phyloP scores from a whole-genome alignment of 2,329 filamentous ascomycete species.

The Colletotrichum agaves region DNA sequence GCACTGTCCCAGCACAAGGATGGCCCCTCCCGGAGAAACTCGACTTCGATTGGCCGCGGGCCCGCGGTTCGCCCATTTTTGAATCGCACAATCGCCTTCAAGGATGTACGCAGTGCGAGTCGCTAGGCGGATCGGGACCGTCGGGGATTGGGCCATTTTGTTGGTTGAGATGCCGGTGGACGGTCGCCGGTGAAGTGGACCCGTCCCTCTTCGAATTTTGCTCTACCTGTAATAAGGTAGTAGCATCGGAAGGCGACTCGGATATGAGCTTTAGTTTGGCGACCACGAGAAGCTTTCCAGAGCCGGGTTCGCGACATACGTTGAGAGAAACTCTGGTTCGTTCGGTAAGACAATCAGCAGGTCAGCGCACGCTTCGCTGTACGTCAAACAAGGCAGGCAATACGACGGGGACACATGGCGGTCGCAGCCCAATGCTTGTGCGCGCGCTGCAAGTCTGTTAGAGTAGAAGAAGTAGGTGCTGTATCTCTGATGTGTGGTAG shows the following conservation, averaged over 20 bases:
- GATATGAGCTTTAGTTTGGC: background rate
- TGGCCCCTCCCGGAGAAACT: constrained; percentile 21
- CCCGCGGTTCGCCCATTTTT: constrained; percentile 24
- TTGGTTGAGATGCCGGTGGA: constrained; percentile 17
- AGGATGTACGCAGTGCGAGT: constrained; percentile 17
- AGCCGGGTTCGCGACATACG: background rate
- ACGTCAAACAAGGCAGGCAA: background rate
- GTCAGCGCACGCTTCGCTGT: background rate
- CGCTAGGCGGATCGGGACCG: constrained; percentile 5
- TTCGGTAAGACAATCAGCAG: constrained; percentile 19
- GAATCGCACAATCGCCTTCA: constrained; percentile 23
- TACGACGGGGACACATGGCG: constrained; percentile 21
- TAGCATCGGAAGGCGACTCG: constrained; percentile 13
- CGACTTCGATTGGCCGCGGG: constrained; percentile 20
- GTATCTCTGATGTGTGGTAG: background rate
- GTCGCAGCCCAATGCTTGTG: constrained; percentile 23
- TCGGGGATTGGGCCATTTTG: constrained; percentile 16
- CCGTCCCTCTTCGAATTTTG: constrained; percentile 7
- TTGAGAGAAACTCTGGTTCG: constrained; percentile 1
- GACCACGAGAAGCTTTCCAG: constrained; percentile 4
- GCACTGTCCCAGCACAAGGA: constrained; percentile 26
- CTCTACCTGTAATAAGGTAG: too few species aligned
- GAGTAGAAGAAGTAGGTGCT: background rate
- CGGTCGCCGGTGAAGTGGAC: background rate
- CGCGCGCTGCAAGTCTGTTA: background rate